Evolutionary conservation across 805 yeast species (phyloP).

Genomic region (Torulaspora gathmanii): DNA sequence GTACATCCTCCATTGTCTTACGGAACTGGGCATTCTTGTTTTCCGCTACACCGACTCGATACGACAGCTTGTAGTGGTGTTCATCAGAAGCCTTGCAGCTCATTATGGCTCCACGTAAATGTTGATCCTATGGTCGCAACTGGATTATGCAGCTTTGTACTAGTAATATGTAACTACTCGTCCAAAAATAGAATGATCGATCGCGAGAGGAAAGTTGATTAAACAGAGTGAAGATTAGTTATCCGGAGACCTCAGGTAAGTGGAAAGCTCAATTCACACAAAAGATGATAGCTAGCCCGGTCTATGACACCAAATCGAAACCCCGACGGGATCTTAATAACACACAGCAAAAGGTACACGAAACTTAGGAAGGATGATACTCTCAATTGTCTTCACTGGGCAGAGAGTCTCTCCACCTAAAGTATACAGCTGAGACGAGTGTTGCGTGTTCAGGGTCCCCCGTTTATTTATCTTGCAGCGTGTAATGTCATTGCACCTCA

Average conservation of each 20-base stretch:
- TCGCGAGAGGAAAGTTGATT: background rate
- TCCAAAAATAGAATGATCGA: slow-evolving; percentile 6
- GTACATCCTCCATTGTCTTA: slow-evolving; percentile 93
- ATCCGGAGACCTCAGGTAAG: background rate
- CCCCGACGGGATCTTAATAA: too few relatives aligned
- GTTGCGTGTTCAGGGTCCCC: too few relatives aligned
- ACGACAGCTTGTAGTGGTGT: slow-evolving; percentile 49
- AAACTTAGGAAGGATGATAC: too few relatives aligned
- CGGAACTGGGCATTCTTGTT: slow-evolving; percentile 77
- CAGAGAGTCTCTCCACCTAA: too few relatives aligned
- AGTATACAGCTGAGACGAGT: too few relatives aligned
- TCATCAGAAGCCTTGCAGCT: slow-evolving; percentile 5
- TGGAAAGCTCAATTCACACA: background rate
- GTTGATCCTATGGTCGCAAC: background rate
- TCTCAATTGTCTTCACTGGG: too few relatives aligned
- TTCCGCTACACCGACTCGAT: slow-evolving; percentile 87
- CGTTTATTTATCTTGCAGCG: too few relatives aligned
- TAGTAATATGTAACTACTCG: background rate
- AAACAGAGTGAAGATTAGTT: background rate
- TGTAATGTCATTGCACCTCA: background rate
- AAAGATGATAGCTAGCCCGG: background rate
- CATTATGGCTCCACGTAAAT: background rate
- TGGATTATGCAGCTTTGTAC: background rate
- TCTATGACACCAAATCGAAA: background rate
- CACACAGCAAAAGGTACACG: too few relatives aligned